These are phyloP conservation scores for Colletotrichum filicis DNA, from an alignment of 2,329 filamentous ascomycete species.

Conservation along the genomic window DNA sequence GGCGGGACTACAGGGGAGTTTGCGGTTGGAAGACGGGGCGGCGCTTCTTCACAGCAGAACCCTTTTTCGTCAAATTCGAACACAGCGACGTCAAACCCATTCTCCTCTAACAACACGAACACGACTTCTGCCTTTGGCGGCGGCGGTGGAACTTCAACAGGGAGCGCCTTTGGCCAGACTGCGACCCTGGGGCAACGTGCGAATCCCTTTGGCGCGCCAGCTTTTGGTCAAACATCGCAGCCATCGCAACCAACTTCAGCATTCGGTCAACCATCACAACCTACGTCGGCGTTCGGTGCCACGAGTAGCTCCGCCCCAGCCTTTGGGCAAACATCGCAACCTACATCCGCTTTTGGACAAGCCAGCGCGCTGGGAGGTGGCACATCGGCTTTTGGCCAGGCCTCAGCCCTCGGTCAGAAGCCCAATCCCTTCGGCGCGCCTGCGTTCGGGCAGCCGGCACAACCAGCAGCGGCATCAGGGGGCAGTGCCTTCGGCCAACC, in stretches of 20 bases:
- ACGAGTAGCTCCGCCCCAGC: slow-evolving; percentile 43
- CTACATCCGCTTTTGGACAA: slow-evolving; percentile 46
- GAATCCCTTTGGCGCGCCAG: slow-evolving; percentile 45
- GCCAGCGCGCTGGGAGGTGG: slow-evolving; percentile 38
- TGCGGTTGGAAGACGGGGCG: slow-evolving; percentile 47
- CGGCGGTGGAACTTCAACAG: slow-evolving; percentile 38
- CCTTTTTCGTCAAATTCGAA: slow-evolving; percentile 45
- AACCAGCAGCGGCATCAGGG: background rate
- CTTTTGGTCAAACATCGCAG: slow-evolving; percentile 51
- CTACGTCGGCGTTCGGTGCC: slow-evolving; percentile 46
- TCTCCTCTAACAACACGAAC: slow-evolving; percentile 16
- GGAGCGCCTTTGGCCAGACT: slow-evolving; percentile 46
- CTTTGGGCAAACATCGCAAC: slow-evolving; percentile 50
- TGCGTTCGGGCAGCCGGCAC: slow-evolving; percentile 37
- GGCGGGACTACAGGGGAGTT: slow-evolving; percentile 59
- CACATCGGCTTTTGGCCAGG: slow-evolving; percentile 48
- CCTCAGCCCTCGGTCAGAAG: slow-evolving; percentile 47
- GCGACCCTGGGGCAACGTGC: slow-evolving; percentile 40
- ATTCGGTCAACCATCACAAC: slow-evolving; percentile 51
- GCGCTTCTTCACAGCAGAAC: slow-evolving; percentile 38
- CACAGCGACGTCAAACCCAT: slow-evolving; percentile 30
- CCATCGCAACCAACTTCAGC: slow-evolving; percentile 36
- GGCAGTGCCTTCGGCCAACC: slow-evolving; percentile 48
- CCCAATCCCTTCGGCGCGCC: slow-evolving; percentile 43
- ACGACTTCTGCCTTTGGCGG: slow-evolving; percentile 49